Conservation (phyloP, 495 filamentous ascomycete genomes). For the Delitschia confertaspora region DNA sequence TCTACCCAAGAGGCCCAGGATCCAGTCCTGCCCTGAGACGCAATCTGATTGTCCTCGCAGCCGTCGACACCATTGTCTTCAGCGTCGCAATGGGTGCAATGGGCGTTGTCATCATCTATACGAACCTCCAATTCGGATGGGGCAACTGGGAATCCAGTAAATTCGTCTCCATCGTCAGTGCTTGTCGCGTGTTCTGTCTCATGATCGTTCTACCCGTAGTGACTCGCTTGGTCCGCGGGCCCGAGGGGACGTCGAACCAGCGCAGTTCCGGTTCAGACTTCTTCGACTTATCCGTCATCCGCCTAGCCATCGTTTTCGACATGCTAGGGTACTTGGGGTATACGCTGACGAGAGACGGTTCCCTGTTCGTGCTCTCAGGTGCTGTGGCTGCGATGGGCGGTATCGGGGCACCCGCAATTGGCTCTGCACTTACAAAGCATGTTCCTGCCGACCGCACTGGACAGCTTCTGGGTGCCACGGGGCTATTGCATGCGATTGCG, state of each 20-base stretch:
- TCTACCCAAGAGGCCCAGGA: slow-evolving; percentile 59
- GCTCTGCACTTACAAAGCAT: slow-evolving; percentile 80
- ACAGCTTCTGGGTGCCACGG: slow-evolving; percentile 75
- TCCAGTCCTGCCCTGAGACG: slow-evolving; percentile 54
- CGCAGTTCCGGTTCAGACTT: slow-evolving; percentile 61
- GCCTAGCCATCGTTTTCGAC: slow-evolving; percentile 69
- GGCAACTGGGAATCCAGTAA: slow-evolving; percentile 62
- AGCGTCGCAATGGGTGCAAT: slow-evolving; percentile 73
- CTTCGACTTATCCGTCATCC: slow-evolving; percentile 69
- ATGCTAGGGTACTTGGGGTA: slow-evolving; percentile 68
- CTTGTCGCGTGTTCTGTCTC: slow-evolving; percentile 62
- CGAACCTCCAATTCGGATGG: slow-evolving; percentile 73
- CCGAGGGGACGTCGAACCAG: slow-evolving; percentile 29
- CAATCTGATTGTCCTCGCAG: slow-evolving; percentile 71
- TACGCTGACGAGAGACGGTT: slow-evolving; percentile 47
- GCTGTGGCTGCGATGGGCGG: slow-evolving; percentile 68
- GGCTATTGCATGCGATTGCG: slow-evolving; percentile 74
- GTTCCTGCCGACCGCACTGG: slow-evolving; percentile 73
- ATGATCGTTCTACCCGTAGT: slow-evolving; percentile 64
- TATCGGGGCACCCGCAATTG: slow-evolving; percentile 72
- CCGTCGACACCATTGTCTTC: slow-evolving; percentile 70
- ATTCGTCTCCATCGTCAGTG: slow-evolving; percentile 70
- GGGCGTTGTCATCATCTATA: slow-evolving; percentile 70
- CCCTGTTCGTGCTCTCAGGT: slow-evolving; percentile 57
- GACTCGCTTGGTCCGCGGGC: slow-evolving; percentile 58